These are phyloP conservation scores for Neonectria magnoliae DNA, from an alignment of 2,329 filamentous ascomycete genomes.

Conservation along the genomic window DNA sequence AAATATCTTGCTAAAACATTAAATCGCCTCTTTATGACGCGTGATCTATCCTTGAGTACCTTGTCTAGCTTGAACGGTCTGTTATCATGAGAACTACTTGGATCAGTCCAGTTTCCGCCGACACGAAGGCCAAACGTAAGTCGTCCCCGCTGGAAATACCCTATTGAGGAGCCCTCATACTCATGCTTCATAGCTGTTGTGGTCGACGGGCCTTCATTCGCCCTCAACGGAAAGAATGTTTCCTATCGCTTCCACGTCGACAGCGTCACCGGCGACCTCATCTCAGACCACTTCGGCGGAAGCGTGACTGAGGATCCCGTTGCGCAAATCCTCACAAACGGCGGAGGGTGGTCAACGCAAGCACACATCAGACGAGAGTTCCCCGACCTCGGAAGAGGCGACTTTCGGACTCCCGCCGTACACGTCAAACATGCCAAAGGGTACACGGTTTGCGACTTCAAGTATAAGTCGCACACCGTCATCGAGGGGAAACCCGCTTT, in stretches of 20 bases:
- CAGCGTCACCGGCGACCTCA: constrained; percentile 62
- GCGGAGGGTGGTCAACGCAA: constrained; percentile 63
- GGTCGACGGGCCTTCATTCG: constrained; percentile 65
- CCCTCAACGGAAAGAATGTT: constrained; percentile 64
- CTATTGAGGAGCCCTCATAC: neutral
- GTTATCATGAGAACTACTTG: neutral
- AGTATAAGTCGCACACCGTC: constrained; percentile 67
- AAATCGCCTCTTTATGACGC: neutral
- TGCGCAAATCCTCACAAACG: constrained; percentile 48
- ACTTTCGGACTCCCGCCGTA: constrained; percentile 70
- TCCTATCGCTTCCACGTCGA: constrained; percentile 74
- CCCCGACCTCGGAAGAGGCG: constrained; percentile 70
- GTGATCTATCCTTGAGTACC: neutral
- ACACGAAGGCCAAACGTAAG: neutral
- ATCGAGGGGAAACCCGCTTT: constrained; percentile 65
- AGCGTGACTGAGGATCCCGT: constrained; percentile 61
- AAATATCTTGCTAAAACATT: neutral
- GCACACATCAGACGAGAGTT: constrained; percentile 68
- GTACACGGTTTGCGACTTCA: constrained; percentile 67
- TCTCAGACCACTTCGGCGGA: constrained; percentile 70
- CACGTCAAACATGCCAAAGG: constrained; percentile 68
- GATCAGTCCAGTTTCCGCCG: neutral
- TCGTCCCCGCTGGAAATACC: neutral
- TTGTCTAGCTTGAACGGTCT: neutral
- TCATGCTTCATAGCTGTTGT: constrained; percentile 54